These are phyloP conservation scores for Penicillium sp. DNA, from an alignment of 2,329 filamentous ascomycete genomes.

Conservation along the genomic window DNA sequence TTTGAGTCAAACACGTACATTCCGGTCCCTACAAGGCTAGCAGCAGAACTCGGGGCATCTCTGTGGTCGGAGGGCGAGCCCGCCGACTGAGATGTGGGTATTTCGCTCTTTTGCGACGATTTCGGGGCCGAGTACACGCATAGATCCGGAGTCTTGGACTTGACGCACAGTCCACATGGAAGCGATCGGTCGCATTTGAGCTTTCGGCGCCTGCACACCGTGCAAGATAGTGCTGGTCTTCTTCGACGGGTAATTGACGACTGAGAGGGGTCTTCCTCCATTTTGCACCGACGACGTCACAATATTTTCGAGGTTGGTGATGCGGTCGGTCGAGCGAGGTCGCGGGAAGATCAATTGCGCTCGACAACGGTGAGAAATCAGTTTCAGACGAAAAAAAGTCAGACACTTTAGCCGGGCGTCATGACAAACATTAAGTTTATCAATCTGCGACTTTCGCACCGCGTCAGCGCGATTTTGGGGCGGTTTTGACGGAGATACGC, in stretches of 20 bases:
- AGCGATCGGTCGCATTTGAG: constrained; percentile 76
- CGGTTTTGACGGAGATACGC: neutral
- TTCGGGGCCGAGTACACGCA: constrained; percentile 57
- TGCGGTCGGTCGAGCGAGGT: neutral
- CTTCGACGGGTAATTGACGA: constrained; percentile 52
- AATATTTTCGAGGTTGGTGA: neutral
- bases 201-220: constrained; percentile 75
- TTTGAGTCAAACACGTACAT: constrained; percentile 43
- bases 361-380: neutral
- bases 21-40: constrained; percentile 27
- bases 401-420: neutral
- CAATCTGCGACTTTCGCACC: neutral
- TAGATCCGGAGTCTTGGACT: constrained; percentile 54
- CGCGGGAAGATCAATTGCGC: neutral
- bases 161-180: constrained; percentile 68
- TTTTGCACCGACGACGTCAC: neutral
- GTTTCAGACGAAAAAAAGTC: neutral
- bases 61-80: constrained; percentile 12
- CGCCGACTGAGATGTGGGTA: constrained; percentile 10
- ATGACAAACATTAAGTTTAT: neutral
- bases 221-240: constrained; percentile 70
- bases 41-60: constrained; percentile 14
- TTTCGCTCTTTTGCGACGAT: constrained; percentile 10
- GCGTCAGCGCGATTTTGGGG: neutral
- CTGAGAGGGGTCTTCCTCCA: constrained; percentile 16